Conservation (phyloP, 2,329 filamentous ascomycete species). For the Catunica adiposa region DNA sequence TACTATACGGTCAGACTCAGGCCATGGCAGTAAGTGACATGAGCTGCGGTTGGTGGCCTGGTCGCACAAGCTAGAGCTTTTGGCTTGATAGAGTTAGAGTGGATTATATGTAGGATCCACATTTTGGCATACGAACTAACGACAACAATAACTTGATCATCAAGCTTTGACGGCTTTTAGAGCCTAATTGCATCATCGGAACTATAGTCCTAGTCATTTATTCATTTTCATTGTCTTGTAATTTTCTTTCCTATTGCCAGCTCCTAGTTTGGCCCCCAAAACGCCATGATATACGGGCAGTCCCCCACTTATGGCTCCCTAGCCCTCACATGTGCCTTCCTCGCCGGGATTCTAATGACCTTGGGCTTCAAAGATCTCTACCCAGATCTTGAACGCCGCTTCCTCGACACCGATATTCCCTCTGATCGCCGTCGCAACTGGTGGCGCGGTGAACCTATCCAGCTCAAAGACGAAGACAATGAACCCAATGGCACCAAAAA, state of each 20-base stretch:
- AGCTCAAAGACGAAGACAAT: conserved; percentile 15
- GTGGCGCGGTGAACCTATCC: conserved; percentile 31
- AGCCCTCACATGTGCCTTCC: conserved; percentile 55
- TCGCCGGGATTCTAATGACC: conserved; percentile 60
- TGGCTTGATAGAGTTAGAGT: neutral
- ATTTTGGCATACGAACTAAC: neutral
- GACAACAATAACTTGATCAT: neutral
- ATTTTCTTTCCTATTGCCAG: neutral
- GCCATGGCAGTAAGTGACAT: too few relatives aligned
- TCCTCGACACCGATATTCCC: conserved; percentile 25
- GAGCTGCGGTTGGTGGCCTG: too few relatives aligned
- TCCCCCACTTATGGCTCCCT: conserved; percentile 47
- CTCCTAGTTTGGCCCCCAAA: neutral
- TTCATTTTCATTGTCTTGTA: neutral
- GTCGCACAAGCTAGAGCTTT: too few relatives aligned
- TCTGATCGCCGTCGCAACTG: conserved; percentile 24
- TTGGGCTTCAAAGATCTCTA: conserved; percentile 68
- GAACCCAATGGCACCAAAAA: neutral
- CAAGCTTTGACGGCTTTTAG: neutral
- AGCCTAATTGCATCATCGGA: conserved; percentile 10
- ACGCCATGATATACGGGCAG: conserved; percentile 40
- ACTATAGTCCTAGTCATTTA: neutral
- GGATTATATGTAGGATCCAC: neutral
- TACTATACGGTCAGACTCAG: too few relatives aligned
- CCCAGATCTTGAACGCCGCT: conserved; percentile 52